A percentile compares a stretch with the other conserved stretches of the same genome.
Evolutionary conservation across 129 eudicot species (phyloP).

Genomic region (Tagetes erecta): DNA sequence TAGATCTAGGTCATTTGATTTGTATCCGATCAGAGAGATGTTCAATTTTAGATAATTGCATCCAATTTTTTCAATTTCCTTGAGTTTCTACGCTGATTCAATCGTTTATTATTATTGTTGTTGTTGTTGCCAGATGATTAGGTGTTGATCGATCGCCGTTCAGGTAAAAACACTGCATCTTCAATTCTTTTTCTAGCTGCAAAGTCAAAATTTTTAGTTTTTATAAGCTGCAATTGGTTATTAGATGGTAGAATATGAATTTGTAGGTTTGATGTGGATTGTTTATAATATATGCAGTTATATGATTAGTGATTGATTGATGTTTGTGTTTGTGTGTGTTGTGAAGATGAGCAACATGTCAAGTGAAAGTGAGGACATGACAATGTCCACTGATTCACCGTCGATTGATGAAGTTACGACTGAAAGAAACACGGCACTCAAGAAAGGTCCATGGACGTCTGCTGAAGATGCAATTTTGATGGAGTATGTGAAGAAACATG

Average conservation of each 20-base stretch:
- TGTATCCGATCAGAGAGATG: too few species aligned
- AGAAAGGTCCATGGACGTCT: conserved; percentile 97
- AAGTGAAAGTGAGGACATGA: conserved; percentile 62
- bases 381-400: conserved; percentile 47
- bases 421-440: conserved; percentile 48
- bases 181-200: too few species aligned
- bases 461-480: conserved; percentile 85
- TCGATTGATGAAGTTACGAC: conserved; percentile 54
- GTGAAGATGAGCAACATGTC: conserved; percentile 58
- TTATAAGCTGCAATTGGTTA: too few species aligned
- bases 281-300: background rate
- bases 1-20: too few species aligned
- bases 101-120: too few species aligned
- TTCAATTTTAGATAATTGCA: too few species aligned
- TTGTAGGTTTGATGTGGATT: background rate
- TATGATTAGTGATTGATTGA: background rate
- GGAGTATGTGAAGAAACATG: conserved; percentile 78
- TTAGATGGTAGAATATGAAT: background rate
- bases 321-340: conserved; percentile 9
- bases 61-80: too few species aligned
- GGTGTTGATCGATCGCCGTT: too few species aligned
- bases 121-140: too few species aligned
- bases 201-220: too few species aligned
- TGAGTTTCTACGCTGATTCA: too few species aligned
- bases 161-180: too few species aligned